A percentile compares a stretch with the other conserved stretches of the same genome.
phyloP scores from a whole-genome alignment of 768 basidiomycete genomes.

The Guyanaporus albipodus region DNA sequence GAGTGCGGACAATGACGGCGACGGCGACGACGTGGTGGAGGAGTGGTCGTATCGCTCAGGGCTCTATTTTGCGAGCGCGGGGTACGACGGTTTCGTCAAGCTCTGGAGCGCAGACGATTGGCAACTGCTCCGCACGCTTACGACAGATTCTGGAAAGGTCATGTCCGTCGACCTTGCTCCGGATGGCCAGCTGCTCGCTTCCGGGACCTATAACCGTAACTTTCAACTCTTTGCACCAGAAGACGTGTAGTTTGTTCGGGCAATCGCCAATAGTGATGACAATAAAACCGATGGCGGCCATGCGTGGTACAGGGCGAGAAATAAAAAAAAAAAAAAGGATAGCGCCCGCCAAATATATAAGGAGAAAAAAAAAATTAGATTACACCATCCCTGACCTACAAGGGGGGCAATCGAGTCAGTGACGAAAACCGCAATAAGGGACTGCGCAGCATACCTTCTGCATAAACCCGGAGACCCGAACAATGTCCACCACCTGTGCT shows the following conservation, averaged over 20 bases:
- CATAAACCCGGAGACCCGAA: constrained; percentile 87
- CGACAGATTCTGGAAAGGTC: constrained; percentile 96
- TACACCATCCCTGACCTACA: constrained; percentile 39
- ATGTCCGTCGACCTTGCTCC: constrained; percentile 93
- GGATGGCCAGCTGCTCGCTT: constrained; percentile 80
- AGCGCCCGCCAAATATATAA: constrained; percentile 12
- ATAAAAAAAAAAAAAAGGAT: constrained; percentile 11
- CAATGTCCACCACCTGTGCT: constrained; percentile 73
- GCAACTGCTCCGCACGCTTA: constrained; percentile 83
- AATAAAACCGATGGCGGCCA: constrained; percentile 23
- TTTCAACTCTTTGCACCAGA: constrained; percentile 92
- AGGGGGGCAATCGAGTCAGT: constrained; percentile 20
- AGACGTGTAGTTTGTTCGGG: constrained; percentile 34
- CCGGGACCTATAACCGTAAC: constrained; percentile 90
- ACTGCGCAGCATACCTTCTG: constrained; percentile 57
- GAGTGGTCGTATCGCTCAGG: constrained; percentile 84
- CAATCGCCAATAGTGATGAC: constrained; percentile 14
- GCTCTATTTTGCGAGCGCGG: constrained; percentile 87
- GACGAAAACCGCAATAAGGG: constrained; percentile 16
- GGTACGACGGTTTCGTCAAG: constrained; percentile 94
- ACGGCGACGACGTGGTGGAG: constrained; percentile 36
- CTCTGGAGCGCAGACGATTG: constrained; percentile 98
- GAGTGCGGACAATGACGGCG: constrained; percentile 26
- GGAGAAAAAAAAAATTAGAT: constrained; percentile 33
- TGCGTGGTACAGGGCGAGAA: constrained; percentile 33